Evolutionary conservation across 495 filamentous ascomycete genomes (phyloP).

Genomic region (Penicillium malachiteum): DNA sequence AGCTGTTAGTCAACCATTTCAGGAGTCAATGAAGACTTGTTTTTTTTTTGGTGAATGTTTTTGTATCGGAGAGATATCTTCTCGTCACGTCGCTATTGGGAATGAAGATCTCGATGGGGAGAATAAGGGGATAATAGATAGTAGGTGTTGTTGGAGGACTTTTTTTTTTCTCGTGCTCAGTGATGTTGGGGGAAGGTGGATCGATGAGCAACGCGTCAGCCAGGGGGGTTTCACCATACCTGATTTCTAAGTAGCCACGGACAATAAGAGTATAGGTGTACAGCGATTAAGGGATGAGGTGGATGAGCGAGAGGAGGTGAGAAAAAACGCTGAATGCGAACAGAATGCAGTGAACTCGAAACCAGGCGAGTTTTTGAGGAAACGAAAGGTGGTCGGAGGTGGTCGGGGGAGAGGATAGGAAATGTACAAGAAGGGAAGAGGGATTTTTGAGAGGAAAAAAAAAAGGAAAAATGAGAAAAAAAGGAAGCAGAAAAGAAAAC

Average conservation of each 20-base stretch:
- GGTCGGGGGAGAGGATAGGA: conserved; percentile 24
- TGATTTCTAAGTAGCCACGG: conserved; percentile 36
- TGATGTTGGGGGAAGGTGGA: conserved; percentile 10
- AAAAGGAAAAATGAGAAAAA: conserved; percentile 22
- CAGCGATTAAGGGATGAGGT: conserved; percentile 28
- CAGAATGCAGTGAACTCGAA: conserved; percentile 38
- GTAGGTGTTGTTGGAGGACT: conserved; percentile 3
- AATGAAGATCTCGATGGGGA: background rate
- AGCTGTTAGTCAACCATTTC: too few relatives aligned
- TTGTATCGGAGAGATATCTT: too few relatives aligned
- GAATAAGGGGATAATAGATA: conserved; percentile 16
- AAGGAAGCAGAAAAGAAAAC: conserved; percentile 26
- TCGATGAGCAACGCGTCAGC: conserved; percentile 29
- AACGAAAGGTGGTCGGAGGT: conserved; percentile 38
- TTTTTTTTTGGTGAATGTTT: too few relatives aligned
- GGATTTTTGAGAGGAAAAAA: conserved; percentile 7
- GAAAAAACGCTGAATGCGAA: conserved; percentile 31
- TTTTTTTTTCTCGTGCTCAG: conserved; percentile 14
- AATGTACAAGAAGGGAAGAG: conserved; percentile 33
- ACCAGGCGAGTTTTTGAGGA: conserved; percentile 33
- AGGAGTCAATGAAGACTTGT: too few relatives aligned
- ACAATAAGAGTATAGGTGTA: conserved; percentile 39
- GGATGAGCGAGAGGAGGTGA: background rate
- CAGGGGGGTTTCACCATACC: conserved; percentile 29
- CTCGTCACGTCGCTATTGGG: background rate